phyloP scores from a whole-genome alignment of 2,329 filamentous ascomycete species.

The Aspergillus costaricaensis region DNA sequence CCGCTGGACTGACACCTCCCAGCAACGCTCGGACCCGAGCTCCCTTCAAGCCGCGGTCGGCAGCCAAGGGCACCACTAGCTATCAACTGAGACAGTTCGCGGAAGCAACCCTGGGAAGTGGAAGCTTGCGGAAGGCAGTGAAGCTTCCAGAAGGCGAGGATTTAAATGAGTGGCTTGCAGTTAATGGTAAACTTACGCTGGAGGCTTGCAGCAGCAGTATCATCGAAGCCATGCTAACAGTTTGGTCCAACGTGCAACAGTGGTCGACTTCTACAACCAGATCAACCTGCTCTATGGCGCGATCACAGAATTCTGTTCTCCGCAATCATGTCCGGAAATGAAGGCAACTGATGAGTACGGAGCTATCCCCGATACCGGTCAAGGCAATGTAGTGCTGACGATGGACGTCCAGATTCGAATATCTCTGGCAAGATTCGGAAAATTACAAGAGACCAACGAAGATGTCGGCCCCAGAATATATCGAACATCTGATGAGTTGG shows the following conservation, averaged over 20 bases:
- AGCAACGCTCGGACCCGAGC: constrained; percentile 87
- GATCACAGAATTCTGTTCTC: constrained; percentile 98
- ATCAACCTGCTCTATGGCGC: constrained; percentile 98
- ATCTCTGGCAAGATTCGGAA: constrained; percentile 96
- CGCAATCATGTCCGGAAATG: constrained; percentile 97
- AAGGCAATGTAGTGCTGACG: constrained; percentile 14
- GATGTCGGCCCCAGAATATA: constrained; percentile 95
- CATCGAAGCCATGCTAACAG: background rate
- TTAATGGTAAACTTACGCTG: constrained; percentile 72
- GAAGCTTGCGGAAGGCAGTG: constrained; percentile 92
- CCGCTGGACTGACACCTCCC: constrained; percentile 44
- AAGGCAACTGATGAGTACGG: constrained; percentile 97
- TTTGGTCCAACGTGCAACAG: constrained; percentile 47
- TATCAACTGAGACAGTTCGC: constrained; percentile 98
- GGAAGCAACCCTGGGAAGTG: constrained; percentile 92
- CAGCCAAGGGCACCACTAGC: constrained; percentile 81
- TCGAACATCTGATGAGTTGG: constrained; percentile 97
- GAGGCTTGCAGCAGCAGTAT: background rate
- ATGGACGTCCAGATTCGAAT: constrained; percentile 72
- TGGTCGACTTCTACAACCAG: constrained; percentile 99
- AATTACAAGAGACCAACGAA: constrained; percentile 95
- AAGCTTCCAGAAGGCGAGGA: constrained; percentile 97
- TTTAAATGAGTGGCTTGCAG: constrained; percentile 95
- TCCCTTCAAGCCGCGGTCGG: constrained; percentile 84
- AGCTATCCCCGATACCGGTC: background rate